Conservation (phyloP, 2,329 filamentous ascomycete genomes). For the Phaeosphaeriaceae sp. region DNA sequence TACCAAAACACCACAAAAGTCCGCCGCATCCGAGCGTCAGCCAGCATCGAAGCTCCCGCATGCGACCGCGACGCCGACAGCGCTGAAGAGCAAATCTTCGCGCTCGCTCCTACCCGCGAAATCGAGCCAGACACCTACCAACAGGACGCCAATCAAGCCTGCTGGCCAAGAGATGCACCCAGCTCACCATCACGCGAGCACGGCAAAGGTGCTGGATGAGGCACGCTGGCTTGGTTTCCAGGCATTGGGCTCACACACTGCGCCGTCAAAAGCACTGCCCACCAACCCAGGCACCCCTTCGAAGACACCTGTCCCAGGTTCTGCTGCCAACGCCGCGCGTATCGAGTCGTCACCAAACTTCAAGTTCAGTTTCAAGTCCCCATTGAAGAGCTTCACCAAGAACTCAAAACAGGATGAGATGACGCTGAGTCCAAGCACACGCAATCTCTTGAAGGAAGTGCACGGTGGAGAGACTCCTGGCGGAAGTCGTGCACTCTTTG, state of each 20-base stretch:
- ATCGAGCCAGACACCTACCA: constrained; percentile 60
- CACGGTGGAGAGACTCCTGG: constrained; percentile 63
- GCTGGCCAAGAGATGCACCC: constrained; percentile 88
- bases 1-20: constrained; percentile 34
- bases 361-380: constrained; percentile 67
- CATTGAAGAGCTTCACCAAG: constrained; percentile 63
- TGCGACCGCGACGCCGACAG: constrained; percentile 48
- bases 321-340: constrained; percentile 19
- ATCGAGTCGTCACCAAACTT: constrained; percentile 65
- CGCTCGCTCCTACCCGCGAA: constrained; percentile 25
- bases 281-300: constrained; percentile 68
- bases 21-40: constrained; percentile 14
- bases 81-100: constrained; percentile 52
- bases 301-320: constrained; percentile 52
- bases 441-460: constrained; percentile 69
- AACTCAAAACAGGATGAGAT: constrained; percentile 70
- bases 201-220: constrained; percentile 78
- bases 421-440: constrained; percentile 62
- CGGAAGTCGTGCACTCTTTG: constrained; percentile 51
- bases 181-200: constrained; percentile 76
- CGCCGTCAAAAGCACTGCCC: constrained; percentile 53
- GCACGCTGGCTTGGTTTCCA: constrained; percentile 83
- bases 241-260: constrained; percentile 64
- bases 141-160: constrained; percentile 71
- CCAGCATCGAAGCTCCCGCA: constrained; percentile 35